Percentiles rank a stretch among this genome's conserved stretches.
phyloP scores from a whole-genome alignment of 495 filamentous ascomycete species.

The Aspergillus taichungensis region DNA sequence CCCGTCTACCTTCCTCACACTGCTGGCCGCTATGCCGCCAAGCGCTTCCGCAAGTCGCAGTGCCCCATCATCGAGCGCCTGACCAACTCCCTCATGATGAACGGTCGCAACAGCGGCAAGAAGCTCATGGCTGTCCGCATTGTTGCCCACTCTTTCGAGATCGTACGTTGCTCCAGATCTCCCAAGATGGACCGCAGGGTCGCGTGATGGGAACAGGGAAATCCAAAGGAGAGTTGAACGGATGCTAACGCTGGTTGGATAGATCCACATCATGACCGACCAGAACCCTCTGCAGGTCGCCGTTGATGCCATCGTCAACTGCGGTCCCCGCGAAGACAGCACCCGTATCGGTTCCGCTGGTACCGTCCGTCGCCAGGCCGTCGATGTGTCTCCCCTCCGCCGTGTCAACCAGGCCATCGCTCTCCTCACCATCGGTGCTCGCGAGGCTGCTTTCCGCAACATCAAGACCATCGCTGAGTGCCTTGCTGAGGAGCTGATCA shows the following conservation, averaged over 20 bases:
- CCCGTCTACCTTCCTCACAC: conserved; percentile 99
- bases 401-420: conserved; percentile 99
- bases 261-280: conserved; percentile 99
- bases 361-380: conserved; percentile 98
- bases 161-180: conserved; percentile 54
- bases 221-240: background rate
- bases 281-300: conserved; percentile 99
- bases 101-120: conserved; percentile 99
- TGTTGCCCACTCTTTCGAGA: conserved; percentile 97
- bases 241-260: conserved; percentile 10
- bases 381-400: conserved; percentile 98
- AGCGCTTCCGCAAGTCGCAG: conserved; percentile 99
- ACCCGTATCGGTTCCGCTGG: conserved; percentile 98
- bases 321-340: conserved; percentile 97
- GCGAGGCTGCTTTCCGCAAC: conserved; percentile 96
- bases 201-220: background rate
- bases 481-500: conserved; percentile 99
- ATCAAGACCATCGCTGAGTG: conserved; percentile 98
- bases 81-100: conserved; percentile 99
- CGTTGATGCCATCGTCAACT: conserved; percentile 99
- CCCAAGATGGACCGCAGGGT: background rate
- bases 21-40: conserved; percentile 95
- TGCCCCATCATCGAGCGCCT: conserved; percentile 99
- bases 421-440: conserved; percentile 92
- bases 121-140: conserved; percentile 99